These are phyloP conservation scores for Saccharomyces kudriavzevii DNA, from an alignment of 805 yeast species.

Conservation along the genomic window DNA sequence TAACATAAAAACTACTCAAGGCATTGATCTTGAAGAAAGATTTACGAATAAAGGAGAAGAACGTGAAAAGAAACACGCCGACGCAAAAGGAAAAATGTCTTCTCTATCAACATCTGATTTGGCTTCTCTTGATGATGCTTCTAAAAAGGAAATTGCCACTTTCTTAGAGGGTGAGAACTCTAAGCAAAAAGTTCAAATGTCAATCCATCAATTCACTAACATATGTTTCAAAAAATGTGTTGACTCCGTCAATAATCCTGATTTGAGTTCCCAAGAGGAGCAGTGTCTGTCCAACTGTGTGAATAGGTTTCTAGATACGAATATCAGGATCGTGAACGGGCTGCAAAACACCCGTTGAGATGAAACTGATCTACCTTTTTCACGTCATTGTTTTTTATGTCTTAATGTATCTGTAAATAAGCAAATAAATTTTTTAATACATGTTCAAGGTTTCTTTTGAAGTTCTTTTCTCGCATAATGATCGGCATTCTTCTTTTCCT, in stretches of 20 bases:
- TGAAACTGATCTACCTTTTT: background rate
- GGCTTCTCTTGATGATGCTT: conserved; percentile 50
- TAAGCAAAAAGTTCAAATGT: conserved; percentile 77
- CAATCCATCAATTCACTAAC: conserved; percentile 83
- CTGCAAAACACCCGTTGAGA: conserved; percentile 25
- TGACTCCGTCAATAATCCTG: conserved; percentile 37
- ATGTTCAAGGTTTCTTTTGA: background rate
- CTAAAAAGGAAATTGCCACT: conserved; percentile 64
- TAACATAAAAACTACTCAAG: background rate
- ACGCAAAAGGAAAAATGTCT: conserved; percentile 19
- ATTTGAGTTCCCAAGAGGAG: conserved; percentile 53
- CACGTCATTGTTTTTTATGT: background rate
- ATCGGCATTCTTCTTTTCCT: background rate
- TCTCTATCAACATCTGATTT: conserved; percentile 35
- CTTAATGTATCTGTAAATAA: conserved; percentile 1
- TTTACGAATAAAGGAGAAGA: background rate
- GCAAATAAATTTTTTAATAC: background rate
- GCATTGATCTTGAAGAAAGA: background rate
- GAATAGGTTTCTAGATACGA: conserved; percentile 79
- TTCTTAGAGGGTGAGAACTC: conserved; percentile 79
- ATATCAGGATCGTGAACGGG: conserved; percentile 69
- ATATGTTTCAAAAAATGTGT: conserved; percentile 87
- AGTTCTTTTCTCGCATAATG: background rate
- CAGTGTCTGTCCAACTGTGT: conserved; percentile 73
- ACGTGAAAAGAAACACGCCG: background rate